phyloP scores from a whole-genome alignment of 495 filamentous ascomycete genomes.

The Penicillium taxi region DNA sequence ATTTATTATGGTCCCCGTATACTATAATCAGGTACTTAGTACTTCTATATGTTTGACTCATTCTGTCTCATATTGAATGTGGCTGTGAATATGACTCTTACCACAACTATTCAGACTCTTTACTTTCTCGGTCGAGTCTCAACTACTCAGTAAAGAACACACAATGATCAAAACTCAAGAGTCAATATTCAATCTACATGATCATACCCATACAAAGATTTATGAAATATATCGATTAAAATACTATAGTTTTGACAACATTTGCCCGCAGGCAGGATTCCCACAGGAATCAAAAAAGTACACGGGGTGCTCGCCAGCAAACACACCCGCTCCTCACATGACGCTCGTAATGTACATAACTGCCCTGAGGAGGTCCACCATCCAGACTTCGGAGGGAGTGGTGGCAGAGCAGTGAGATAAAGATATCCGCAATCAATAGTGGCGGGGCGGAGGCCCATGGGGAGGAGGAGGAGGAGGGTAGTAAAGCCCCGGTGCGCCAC shows the following conservation, averaged over 20 bases:
- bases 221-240: too few species aligned
- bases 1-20: neutral
- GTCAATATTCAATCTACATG: too few species aligned
- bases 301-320: too few species aligned
- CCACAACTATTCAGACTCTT: neutral
- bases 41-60: constrained; percentile 14
- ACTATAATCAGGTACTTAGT: neutral
- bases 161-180: too few species aligned
- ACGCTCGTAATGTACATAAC: too few species aligned
- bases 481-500: constrained; percentile 9
- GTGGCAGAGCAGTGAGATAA: too few species aligned
- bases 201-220: neutral
- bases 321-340: too few species aligned
- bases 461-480: constrained; percentile 14
- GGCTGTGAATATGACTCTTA: neutral
- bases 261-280: too few species aligned
- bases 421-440: neutral
- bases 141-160: neutral
- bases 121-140: neutral
- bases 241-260: too few species aligned
- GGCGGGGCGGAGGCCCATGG: constrained; percentile 3
- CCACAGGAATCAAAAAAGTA: too few species aligned
- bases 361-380: too few species aligned
- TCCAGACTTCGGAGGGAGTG: too few species aligned
- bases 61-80: constrained; percentile 23